Evolutionary conservation across 805 yeast species (phyloP), one percentile per base, ranked within the genome.

Genomic region (Barnettozyma siamensis): DNA sequence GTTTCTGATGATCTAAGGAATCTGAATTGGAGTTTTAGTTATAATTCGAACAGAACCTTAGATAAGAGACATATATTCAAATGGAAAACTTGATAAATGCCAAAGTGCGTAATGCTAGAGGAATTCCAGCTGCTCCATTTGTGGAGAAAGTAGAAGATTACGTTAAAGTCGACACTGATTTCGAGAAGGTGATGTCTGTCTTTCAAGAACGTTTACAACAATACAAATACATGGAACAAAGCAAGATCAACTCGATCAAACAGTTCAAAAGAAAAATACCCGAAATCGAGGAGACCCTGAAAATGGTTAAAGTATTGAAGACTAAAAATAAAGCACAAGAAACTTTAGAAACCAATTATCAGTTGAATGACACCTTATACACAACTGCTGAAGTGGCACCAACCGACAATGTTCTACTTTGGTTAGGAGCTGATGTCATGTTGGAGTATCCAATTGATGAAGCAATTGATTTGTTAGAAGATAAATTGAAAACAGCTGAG

Each of bases 401-500:
- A 20, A 68, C 77, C 6, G 71, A 79, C 28, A 75, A 73, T 23
- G 98, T 93, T 2, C 79, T 79, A 48, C 69, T 93, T 36, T 93
- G 99, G 99, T 72, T 93, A n/a, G 99, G 99, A 10, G 99, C 99
- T 0, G 95, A 88, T 53, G 89, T 91, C 8, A 91, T 93, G 98
- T 70, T 93, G 57, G 98, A 93, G 59, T 93, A 91, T 57, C 89
- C 96, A 12, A 67, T 88, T 20, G 84, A 75, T 30, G 99, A 93
- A 60, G 99, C 99, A 2, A 73, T 80, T 36, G 80, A 70, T 28
- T 69, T 93, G 51, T 66, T 93, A 42, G 56, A 67, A 11, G 70
- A 71, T 30, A 78, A 91, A 59, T 71, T 89, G 46, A 60, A 61
- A 12, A 75, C 76, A 27, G 88, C 95, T 13, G 66, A 74, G 50